A percentile compares a stretch with the other conserved stretches of the same genome.
phyloP scores from a whole-genome alignment of 2,329 filamentous ascomycete species.

The Lecanicillium sp. region DNA sequence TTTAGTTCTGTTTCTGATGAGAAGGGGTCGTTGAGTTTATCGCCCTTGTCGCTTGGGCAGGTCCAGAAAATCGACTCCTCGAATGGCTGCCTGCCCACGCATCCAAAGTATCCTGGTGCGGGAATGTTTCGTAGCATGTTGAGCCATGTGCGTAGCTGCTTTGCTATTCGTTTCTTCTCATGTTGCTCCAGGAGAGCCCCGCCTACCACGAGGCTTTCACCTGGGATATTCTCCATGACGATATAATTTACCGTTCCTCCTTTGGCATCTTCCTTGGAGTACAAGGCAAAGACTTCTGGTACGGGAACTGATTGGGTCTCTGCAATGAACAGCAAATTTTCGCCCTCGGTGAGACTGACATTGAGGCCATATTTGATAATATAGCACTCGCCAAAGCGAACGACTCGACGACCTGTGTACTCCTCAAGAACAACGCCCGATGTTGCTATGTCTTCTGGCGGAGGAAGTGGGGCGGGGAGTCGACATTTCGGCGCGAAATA shows the following conservation, averaged over 20 bases:
- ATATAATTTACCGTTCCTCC: constrained; percentile 11
- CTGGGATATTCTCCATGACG: constrained; percentile 13
- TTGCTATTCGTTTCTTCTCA: constrained; percentile 6
- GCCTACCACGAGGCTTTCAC: constrained; percentile 8
- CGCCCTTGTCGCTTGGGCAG: constrained; percentile 4
- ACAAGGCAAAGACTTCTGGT: constrained; percentile 7
- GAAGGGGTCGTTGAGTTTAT: constrained; percentile 9
- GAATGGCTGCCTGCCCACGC: constrained; percentile 10
- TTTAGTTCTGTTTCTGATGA: constrained; percentile 9
- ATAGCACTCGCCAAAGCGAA: constrained; percentile 6
- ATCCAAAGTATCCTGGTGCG: constrained; percentile 13
- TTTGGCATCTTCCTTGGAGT: background rate
- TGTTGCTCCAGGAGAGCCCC: constrained; percentile 3
- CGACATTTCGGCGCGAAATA: constrained; percentile 5
- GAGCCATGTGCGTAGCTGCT: constrained; percentile 1
- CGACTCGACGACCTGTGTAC: constrained; percentile 4
- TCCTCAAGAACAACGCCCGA: constrained; percentile 7
- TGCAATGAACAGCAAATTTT: constrained; percentile 8
- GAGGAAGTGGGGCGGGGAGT: constrained; percentile 5
- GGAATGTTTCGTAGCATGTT: constrained; percentile 1
- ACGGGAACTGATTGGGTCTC: background rate
- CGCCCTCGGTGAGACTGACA: constrained; percentile 8
- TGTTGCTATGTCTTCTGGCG: constrained; percentile 3
- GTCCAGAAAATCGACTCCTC: constrained; percentile 12
- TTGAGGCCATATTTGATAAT: constrained; percentile 9